Evolutionary conservation across 2,329 filamentous ascomycete genomes (phyloP), one percentile per base, ranked within the genome.

Genomic region (Colletotrichum sp.): DNA sequence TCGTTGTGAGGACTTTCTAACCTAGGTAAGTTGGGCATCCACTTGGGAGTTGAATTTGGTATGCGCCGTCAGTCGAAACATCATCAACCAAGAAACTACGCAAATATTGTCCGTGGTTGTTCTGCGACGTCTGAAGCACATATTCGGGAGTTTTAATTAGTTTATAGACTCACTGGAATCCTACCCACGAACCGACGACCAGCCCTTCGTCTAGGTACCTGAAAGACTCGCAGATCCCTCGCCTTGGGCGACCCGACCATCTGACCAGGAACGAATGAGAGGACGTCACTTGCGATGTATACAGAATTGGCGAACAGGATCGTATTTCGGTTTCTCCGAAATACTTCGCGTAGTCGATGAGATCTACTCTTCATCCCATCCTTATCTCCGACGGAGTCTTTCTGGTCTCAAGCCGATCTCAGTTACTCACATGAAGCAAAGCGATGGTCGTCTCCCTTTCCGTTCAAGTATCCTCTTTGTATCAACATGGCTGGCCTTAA

Each of bases 161-260:
- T 44, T n/a, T 44, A 44, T 12, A 44, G 16, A 21, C 18, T 4
- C 44, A 12, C 1, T 21, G 44, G 3, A 7, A 13, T 21, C 44
- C 9, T 21, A 4, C 44, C 0, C 7, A 21, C 44, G 4, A 49
- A n/a, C 2, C 6, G 44, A 49, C 10, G n/a, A 21, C 44, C 18
- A 0, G 0, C 0, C 2, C 10, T 21, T 7, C 9, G 3, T n/a
- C 18, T 49, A 12, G n/a, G 44, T n/a, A 21, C 18, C 18, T 0
- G n/a, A 21, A 21, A 13, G 0, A 0, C 13, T 21, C n/a, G 9
- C 6, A 49, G 6, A 49, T 49, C 6, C n/a, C 44, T 49, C 44
- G 44, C n/a, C 18, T 49, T 49, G 5, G 6, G 2, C 0, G 5
- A 4, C 3, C 6, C 5, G 2, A n/a, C 39, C 18, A 7, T 12